phyloP scores from a whole-genome alignment of 441 rosid genomes.

The Populus hybrid region DNA sequence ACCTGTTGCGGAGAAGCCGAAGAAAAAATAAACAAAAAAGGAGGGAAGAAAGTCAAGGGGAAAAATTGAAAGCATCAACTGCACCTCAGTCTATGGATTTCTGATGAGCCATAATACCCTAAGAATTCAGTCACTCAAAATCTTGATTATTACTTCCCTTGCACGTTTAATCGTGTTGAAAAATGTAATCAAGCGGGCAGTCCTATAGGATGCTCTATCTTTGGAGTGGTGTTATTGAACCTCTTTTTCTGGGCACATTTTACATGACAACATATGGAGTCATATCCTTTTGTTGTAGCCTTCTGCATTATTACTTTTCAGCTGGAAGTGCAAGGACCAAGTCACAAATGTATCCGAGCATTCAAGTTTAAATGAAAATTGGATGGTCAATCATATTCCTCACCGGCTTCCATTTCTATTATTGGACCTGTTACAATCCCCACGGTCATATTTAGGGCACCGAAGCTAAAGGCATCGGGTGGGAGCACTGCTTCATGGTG shows the following conservation, averaged over 20 bases:
- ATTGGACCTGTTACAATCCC: not conserved
- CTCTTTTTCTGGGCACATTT: not conserved
- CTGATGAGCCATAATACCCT: not conserved
- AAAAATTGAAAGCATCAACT: constrained; percentile 31
- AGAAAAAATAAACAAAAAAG: constrained; percentile 43
- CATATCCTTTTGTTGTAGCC: not conserved
- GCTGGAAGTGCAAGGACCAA: not conserved
- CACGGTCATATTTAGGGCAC: not conserved
- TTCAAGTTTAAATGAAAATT: not conserved
- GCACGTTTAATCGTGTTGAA: not conserved
- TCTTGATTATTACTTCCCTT: not conserved
- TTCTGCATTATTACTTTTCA: not conserved
- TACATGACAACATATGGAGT: not conserved
- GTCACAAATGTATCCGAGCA: not conserved
- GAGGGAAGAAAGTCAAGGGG: not conserved
- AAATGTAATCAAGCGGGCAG: not conserved
- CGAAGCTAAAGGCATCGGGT: not conserved
- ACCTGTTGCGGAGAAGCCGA: constrained; percentile 49
- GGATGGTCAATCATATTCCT: not conserved
- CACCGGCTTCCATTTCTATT: not conserved
- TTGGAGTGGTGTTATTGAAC: not conserved
- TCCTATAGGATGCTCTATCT: not conserved
- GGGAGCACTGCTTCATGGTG: not conserved
- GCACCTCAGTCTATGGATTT: constrained; percentile 45
- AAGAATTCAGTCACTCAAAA: not conserved